Base-by-base conservation (phyloP, 1,139 yeast genomes). In the Taphrina populina region DNA sequence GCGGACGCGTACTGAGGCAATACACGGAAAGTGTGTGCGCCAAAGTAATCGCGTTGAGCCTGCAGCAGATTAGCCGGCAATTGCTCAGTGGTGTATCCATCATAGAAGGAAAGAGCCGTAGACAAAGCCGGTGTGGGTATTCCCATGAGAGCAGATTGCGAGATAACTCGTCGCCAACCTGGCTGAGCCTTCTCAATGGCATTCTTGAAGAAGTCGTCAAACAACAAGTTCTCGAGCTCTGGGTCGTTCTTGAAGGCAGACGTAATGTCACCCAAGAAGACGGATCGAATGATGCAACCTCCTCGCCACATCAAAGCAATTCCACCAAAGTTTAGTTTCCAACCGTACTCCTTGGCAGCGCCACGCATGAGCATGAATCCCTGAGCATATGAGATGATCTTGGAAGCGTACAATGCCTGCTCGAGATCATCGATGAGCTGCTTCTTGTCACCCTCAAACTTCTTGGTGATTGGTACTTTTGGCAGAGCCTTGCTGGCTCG, bases 281-380 rank as follows among this genome's bases (percentile, higher is more conserved):
- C 96, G 58, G 98, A 92, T 80, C 97, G 87, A 76, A 92, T 92
- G 74, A 92, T 92, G 81, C 98, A 92, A 66, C 98, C 98, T 78
- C 98, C 98, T 82, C 98, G 85, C 98, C 98, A 92, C 98, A 92
- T 92, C 70, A 92, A 82, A 66, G 97, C 98, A 69, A 92, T 92
- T 62, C 95, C 92, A 65, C 97, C 96, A 82, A 87, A 86, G 85
- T 92, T 92, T 73, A 92, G 80, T 73, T 87, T 83, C 98, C 98
- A 92, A 69, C 83, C 83, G 80, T 88, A 92, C 74, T 88, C 95
- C 76, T 80, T 84, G 66, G 96, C 97, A 66, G 98, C 98, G 75
- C 92, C 96, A 73, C 94, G 87, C 76, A 92, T 88, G 73, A 92
- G 83, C 97, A 92, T 92, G 84, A 92, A 92, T 73, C 98, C 98